phyloP scores from a whole-genome alignment of 2,329 filamentous ascomycete genomes.

The Diaporthe sp. region DNA sequence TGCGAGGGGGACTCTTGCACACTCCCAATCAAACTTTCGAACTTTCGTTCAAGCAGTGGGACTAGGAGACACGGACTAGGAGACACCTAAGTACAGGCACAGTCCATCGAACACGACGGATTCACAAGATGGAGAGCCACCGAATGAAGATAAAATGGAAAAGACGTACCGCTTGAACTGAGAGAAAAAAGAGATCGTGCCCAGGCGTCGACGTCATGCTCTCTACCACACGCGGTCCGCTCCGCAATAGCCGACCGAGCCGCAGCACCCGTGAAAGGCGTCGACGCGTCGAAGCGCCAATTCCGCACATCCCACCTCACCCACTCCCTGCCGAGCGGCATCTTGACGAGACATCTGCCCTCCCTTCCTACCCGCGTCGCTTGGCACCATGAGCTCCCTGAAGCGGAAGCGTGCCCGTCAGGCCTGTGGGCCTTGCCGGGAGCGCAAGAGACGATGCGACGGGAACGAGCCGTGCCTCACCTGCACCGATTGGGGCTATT shows the following conservation, averaged over 20 bases:
- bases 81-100: neutral
- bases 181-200: neutral
- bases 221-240: neutral
- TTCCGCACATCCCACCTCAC: constrained; percentile 16
- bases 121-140: neutral
- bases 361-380: neutral
- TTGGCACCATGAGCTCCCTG: constrained; percentile 5
- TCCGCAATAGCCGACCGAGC: constrained; percentile 18
- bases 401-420: constrained; percentile 57
- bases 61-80: neutral
- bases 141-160: neutral
- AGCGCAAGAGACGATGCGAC: constrained; percentile 70
- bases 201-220: neutral
- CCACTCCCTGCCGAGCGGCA: neutral
- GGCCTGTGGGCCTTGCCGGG: constrained; percentile 66
- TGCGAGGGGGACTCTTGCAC: neutral
- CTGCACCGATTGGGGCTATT: constrained; percentile 67
- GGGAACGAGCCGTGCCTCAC: constrained; percentile 66
- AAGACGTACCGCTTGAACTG: neutral
- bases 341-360: neutral
- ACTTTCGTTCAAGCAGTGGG: neutral
- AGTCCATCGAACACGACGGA: neutral
- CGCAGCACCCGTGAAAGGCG: neutral
- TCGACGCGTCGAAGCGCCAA: neutral
- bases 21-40: neutral